A percentile compares a stretch with the other conserved stretches of the same genome.
phyloP scores from a whole-genome alignment of 2,329 filamentous ascomycete species.

The Amauroascus niger region DNA sequence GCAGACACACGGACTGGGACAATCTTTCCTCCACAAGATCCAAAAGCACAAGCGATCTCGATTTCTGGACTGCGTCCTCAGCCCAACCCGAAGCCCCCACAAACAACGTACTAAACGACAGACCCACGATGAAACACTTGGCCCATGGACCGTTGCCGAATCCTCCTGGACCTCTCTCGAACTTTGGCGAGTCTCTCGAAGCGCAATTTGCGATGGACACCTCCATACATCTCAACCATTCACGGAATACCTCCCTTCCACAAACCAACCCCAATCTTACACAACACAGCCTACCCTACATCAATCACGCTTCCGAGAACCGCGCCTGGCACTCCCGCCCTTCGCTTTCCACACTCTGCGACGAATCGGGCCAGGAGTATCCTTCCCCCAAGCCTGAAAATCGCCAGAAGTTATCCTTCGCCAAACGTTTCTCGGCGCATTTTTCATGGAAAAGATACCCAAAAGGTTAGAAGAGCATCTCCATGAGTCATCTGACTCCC shows the following conservation, averaged over 20 bases:
- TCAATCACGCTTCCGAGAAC: background rate
- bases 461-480: background rate
- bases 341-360: background rate
- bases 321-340: background rate
- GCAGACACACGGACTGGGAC: background rate
- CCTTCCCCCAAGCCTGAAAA: background rate
- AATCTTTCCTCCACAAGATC: background rate
- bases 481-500: background rate
- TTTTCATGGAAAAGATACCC: constrained; percentile 8
- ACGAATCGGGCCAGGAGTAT: background rate
- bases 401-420: background rate
- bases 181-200: background rate
- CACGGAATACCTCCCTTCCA: background rate
- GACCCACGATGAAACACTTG: background rate
- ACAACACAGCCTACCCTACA: background rate
- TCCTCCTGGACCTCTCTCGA: background rate
- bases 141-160: background rate
- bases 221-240: background rate
- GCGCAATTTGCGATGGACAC: background rate
- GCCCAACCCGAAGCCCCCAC: background rate
- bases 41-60: background rate
- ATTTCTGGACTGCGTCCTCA: background rate
- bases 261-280: background rate
- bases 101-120: background rate
- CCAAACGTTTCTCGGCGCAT: background rate